Evolutionary conservation across 1,139 yeast genomes (phyloP).

Genomic region (Yueomyces sp.): DNA sequence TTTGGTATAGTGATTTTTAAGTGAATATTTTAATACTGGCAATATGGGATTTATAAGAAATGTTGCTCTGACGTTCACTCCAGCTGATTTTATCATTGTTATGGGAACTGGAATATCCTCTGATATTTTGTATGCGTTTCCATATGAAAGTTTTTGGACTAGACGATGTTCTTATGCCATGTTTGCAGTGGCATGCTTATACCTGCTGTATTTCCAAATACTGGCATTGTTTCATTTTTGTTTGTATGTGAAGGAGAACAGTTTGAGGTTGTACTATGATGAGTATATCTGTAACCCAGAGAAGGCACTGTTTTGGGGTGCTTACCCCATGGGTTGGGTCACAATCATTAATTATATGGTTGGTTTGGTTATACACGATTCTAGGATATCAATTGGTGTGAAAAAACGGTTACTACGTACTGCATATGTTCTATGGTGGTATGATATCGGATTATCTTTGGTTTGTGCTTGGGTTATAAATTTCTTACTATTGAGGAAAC

Average conservation of each 20-base stretch:
- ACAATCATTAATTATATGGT: conserved; percentile 47
- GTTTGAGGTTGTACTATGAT: conserved; percentile 8
- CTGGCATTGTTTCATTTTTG: conserved; percentile 13
- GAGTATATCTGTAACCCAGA: conserved; percentile 26
- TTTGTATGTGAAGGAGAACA: conserved; percentile 4
- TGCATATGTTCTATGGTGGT: conserved; percentile 57
- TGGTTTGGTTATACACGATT: conserved; percentile 23
- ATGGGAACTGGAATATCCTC: conserved; percentile 80
- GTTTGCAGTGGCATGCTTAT: conserved; percentile 40
- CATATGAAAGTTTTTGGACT: conserved; percentile 54
- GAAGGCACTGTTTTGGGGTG: conserved; percentile 56
- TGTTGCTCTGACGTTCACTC: conserved; percentile 27
- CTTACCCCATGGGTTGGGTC: conserved; percentile 65
- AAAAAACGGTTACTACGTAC: conserved; percentile 26
- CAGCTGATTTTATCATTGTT: conserved; percentile 56
- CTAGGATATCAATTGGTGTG: conserved; percentile 11
- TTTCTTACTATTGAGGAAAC: conserved; percentile 31
- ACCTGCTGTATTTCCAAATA: conserved; percentile 32
- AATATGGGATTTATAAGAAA: neutral
- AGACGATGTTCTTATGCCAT: conserved; percentile 42
- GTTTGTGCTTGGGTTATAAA: conserved; percentile 45
- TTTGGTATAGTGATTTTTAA: too few species aligned
- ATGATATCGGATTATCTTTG: conserved; percentile 40
- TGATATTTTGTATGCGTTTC: conserved; percentile 46
- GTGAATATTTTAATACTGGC: too few species aligned